phyloP scores from a whole-genome alignment of 441 rosid genomes.

The Gossypium schwendimanii region DNA sequence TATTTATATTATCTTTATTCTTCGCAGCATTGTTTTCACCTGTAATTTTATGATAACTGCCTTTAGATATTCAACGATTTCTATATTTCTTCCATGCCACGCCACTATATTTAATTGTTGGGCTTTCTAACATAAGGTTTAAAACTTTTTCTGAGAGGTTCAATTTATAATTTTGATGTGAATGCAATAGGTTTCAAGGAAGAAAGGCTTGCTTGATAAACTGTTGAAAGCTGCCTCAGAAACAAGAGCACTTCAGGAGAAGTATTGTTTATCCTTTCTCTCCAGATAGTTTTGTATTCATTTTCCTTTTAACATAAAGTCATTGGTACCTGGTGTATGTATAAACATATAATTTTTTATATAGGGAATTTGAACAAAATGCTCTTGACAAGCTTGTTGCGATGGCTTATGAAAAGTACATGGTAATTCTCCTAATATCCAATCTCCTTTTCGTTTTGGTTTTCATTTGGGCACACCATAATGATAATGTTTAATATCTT shows the following conservation, averaged over 20 bases:
- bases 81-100: conserved; percentile 4
- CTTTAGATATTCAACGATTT: neutral
- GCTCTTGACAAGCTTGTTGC: conserved; percentile 74
- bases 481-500: neutral
- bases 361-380: conserved; percentile 66
- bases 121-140: conserved; percentile 5
- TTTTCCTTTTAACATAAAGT: conserved; percentile 13
- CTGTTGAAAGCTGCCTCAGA: conserved; percentile 53
- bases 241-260: conserved; percentile 58
- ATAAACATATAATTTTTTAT: conserved; percentile 17
- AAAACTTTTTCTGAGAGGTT: conserved; percentile 1
- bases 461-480: neutral
- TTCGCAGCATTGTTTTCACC: conserved; percentile 4
- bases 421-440: conserved; percentile 42
- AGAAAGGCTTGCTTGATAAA: conserved; percentile 47
- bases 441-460: neutral
- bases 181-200: conserved; percentile 52
- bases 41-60: conserved; percentile 8
- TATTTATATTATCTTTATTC: neutral
- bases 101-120: neutral
- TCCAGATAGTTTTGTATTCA: conserved; percentile 1
- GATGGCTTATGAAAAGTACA: conserved; percentile 77
- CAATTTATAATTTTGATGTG: conserved; percentile 11
- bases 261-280: conserved; percentile 35
- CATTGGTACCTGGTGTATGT: conserved; percentile 4